Base-by-base conservation (phyloP, 2,329 filamentous ascomycete species). In the Exophiala xenobiotica region DNA sequence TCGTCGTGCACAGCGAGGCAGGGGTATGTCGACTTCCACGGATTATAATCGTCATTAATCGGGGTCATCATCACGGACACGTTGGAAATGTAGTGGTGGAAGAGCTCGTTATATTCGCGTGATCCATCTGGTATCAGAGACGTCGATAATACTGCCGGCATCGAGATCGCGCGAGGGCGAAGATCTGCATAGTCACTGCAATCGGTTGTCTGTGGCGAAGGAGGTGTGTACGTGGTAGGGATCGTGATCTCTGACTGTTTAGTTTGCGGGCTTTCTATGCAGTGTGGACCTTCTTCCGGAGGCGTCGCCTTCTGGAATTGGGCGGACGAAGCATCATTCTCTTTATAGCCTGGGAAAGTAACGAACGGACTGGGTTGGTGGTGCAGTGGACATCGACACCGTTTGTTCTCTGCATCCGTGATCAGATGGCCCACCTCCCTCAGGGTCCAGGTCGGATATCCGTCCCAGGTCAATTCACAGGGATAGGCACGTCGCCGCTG, bases 1-100 rank as follows among this genome's bases (percentile, higher is more conserved):
- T 20, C 12, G 26, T 41, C 38, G 11, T 48, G 38, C 19, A 53
- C 37, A 12, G 49, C 49, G 20, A 53, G 37, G 35, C 27, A 53
- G 20, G 49, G 49, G 38, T 53, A 53, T 26, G 44, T 47, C 6
- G 49, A 42, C 31, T 53, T 53, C 49, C 49, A 53, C 6, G 49
- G 49, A 20, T 48, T 53, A n/a, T 37, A 6, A 38, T 43, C 49
- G 44, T 48, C 44, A 14, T 53, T 38, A 11, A 53, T 38, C 14
- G 49, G 49, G 4, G 37, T 47, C 49, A 53, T 52, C 38, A 16
- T 43, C 12, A 16, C 23, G 8, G 49, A 41, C 12, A 48, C 22
- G 18, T 48, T 27, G 14, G 26, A 37, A 18, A 48, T 22, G 31
- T 42, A 53, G 37, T 47, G 44, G 27, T 53, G 44, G 18, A 53